Base-by-base conservation (phyloP, 768 basidiomycete species). In the Coprinellus aureogranulatus region DNA sequence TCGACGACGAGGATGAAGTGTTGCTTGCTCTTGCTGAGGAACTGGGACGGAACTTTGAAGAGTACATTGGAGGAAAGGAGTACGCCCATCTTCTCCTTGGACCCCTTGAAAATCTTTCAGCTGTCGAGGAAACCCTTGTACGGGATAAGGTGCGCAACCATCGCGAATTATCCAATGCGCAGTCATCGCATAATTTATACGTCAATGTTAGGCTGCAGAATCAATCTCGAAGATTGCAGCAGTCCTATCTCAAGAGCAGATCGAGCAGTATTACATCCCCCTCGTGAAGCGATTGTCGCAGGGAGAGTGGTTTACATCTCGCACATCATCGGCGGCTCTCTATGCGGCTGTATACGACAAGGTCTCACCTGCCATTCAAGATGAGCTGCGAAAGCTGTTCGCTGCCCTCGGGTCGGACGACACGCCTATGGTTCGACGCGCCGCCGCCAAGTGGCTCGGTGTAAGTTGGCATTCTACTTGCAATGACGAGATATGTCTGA, bases 1-100 rank as follows among this genome's bases (percentile, higher is more conserved):
- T 99, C 63, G 97, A 99, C 72, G 97, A 99, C 67, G 97, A 99
- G 74, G 97, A 99, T 72, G 97, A 99, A 68, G 95, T 99, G 28
- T 79, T 99, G 41, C 81, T 99, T 45, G 96, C 95, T 4, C 79
- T 99, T 51, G 94, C 96, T 20, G 96, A 98, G 64, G 97, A 98
- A 70, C 77, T 99, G 22, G 97, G 97, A 41, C 83, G 83, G 69
- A 87, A 83, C 68, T 96, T 98, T 64, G 89, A 94, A 66, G 92
- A 98, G 61, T 98, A 97, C 70, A 84, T 98, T 54, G 97, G 97
- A 31, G 97, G 97, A 14, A 82, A 82, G 26, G 89, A 90, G 59
- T 80, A 85, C 63, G 97, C 94, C 12, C 93, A 97, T 77, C 70
- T 92, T 31, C 74, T 98, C 55, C 79, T 99, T 53, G 93, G 91